Conservation (phyloP, 108 stramenopile species). For the Pinguiococcus pyrenoidosus region DNA sequence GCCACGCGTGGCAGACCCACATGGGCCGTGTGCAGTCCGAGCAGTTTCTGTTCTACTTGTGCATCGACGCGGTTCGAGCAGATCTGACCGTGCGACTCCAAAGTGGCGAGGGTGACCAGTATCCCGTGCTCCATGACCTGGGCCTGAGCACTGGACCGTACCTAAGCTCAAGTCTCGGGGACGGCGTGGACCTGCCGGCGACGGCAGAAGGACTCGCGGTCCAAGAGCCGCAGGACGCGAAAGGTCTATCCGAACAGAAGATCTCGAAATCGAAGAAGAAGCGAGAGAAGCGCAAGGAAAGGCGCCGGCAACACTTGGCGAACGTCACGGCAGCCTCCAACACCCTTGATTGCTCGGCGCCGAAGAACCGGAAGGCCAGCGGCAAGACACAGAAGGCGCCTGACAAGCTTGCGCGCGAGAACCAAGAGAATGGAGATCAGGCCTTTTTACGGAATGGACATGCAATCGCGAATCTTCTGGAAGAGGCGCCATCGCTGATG, state of each 20-base stretch:
- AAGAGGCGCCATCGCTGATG: background rate
- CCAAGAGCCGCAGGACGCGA: background rate
- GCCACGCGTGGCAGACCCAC: constrained; percentile 17
- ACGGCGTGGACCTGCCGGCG: too few relatives aligned
- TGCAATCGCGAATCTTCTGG: background rate
- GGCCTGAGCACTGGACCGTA: background rate
- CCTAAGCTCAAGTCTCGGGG: too few relatives aligned
- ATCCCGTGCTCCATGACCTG: background rate
- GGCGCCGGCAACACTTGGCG: background rate
- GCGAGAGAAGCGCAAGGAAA: too few relatives aligned
- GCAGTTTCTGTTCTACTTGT: constrained; percentile 17
- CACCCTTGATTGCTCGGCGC: background rate
- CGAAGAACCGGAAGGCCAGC: background rate
- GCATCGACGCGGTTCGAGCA: constrained; percentile 14
- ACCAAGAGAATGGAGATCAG: background rate
- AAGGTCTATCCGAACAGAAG: constrained; percentile 8
- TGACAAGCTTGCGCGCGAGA: background rate
- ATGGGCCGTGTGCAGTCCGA: constrained; percentile 12
- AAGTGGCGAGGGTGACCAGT: background rate
- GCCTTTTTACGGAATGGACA: background rate
- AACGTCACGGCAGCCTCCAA: background rate
- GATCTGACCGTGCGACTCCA: constrained; percentile 1
- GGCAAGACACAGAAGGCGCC: background rate
- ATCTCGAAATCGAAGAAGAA: too few relatives aligned
- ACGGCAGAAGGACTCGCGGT: background rate